Percentiles rank a stretch among this genome's conserved stretches.
These are phyloP conservation scores for Saccharomyces hybrid DNA, from an alignment of 1,139 yeast species.

Conservation along the genomic window DNA sequence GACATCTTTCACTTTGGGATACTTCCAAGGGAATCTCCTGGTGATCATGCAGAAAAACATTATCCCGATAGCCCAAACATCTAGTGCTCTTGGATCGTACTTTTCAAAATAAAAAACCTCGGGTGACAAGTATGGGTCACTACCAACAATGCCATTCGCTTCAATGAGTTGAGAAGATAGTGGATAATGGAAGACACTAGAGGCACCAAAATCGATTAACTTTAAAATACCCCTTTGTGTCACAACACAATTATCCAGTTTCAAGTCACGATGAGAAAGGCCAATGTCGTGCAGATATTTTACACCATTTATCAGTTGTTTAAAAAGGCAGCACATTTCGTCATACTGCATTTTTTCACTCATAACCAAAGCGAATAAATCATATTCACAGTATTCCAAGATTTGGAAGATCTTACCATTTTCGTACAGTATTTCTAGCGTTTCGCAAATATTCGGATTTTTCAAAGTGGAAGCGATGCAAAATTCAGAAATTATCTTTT, in stretches of 20 bases:
- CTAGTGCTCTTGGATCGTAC: slow-evolving; percentile 88
- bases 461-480: slow-evolving; percentile 92
- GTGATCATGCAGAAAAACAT: slow-evolving; percentile 90
- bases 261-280: slow-evolving; percentile 85
- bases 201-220: slow-evolving; percentile 89
- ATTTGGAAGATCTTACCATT: slow-evolving; percentile 79
- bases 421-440: slow-evolving; percentile 55
- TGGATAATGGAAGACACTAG: slow-evolving; percentile 85
- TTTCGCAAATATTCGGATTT: slow-evolving; percentile 86
- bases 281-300: slow-evolving; percentile 76
- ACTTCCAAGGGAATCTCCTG: slow-evolving; percentile 92
- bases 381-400: slow-evolving; percentile 94
- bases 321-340: slow-evolving; percentile 80
- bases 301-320: slow-evolving; percentile 76
- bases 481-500: slow-evolving; percentile 89
- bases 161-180: slow-evolving; percentile 63
- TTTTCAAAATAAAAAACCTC: slow-evolving; percentile 65
- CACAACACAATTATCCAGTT: slow-evolving; percentile 87
- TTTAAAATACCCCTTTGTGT: slow-evolving; percentile 76
- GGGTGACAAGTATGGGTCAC: slow-evolving; percentile 94
- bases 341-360: slow-evolving; percentile 74
- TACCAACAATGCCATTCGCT: slow-evolving; percentile 89
- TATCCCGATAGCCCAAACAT: slow-evolving; percentile 89
- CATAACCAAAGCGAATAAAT: slow-evolving; percentile 92
- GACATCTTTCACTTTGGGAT: slow-evolving; percentile 71